Conservation (phyloP, 106 monocot genomes). For the Platanthera guangdongensis region DNA sequence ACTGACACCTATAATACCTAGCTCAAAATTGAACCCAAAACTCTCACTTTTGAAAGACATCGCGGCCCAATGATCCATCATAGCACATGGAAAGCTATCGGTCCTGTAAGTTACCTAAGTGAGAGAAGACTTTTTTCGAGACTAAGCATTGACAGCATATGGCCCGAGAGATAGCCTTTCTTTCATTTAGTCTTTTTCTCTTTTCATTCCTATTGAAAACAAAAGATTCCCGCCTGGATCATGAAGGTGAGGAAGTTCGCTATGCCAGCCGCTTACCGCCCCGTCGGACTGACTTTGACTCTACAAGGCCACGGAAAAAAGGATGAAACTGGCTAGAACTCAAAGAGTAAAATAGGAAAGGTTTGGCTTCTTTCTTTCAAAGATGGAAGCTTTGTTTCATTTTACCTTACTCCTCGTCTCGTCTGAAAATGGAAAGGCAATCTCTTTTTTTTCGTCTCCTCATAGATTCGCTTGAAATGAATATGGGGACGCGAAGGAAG, state of each 20-base stretch:
- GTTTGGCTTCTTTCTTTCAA: neutral
- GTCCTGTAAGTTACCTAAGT: no score
- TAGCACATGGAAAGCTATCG: no score
- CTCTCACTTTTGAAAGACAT: no score
- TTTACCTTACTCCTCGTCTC: neutral
- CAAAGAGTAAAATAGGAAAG: neutral
- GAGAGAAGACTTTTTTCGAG: no score
- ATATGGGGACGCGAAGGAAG: no score
- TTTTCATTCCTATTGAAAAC: conserved; percentile 9
- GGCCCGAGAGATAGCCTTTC: no score
- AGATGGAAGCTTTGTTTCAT: neutral
- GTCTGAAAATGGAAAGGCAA: neutral
- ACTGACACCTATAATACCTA: no score
- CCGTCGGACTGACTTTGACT: neutral
- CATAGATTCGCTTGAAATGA: no score
- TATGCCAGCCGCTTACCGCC: neutral
- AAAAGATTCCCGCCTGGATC: neutral
- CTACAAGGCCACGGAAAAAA: conserved; percentile 1
- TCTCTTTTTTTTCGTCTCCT: neutral
- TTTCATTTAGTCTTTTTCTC: no score
- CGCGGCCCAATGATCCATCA: no score
- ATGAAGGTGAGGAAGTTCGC: conserved; percentile 2
- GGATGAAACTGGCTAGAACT: neutral
- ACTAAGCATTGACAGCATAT: no score
- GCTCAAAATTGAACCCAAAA: no score